phyloP scores from a whole-genome alignment of 2,329 filamentous ascomycete species.

The Arthroderma sp. region DNA sequence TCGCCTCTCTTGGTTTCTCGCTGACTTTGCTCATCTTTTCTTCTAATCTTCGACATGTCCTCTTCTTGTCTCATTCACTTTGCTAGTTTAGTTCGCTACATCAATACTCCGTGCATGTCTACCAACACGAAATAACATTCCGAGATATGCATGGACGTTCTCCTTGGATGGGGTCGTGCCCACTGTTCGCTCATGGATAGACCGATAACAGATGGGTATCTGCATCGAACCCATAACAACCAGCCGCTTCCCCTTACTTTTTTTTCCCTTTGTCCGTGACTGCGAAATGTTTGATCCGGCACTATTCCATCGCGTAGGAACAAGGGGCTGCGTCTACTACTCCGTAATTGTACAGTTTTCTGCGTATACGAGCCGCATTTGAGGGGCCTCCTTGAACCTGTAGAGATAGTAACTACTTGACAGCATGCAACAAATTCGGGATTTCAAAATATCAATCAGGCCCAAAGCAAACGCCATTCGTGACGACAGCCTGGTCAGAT shows the following conservation, averaged over 20 bases:
- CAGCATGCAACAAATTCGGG: not conserved
- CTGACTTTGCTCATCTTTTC: not conserved
- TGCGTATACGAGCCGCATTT: constrained; percentile 1
- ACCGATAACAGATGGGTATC: not conserved
- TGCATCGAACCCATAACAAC: not conserved
- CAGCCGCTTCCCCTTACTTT: not conserved
- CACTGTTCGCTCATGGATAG: not conserved
- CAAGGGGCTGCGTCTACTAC: not conserved
- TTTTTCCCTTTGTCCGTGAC: not conserved
- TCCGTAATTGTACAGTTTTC: not conserved
- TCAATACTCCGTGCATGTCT: too few relatives aligned
- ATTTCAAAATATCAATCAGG: not conserved
- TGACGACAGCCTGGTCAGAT: not conserved
- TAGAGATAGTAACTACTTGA: not conserved
- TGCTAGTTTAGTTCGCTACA: too few relatives aligned
- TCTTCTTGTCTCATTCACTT: too few relatives aligned
- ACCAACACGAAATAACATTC: not conserved
- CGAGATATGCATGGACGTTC: not conserved
- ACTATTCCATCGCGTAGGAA: not conserved
- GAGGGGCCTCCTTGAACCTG: not conserved
- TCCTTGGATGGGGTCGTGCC: not conserved
- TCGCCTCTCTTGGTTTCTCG: not conserved
- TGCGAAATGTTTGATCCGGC: not conserved
- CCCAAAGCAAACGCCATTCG: not conserved
- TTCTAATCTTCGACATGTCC: not conserved